phyloP scores from a whole-genome alignment of 306 rosid species.

The Corylus heterophylla region DNA sequence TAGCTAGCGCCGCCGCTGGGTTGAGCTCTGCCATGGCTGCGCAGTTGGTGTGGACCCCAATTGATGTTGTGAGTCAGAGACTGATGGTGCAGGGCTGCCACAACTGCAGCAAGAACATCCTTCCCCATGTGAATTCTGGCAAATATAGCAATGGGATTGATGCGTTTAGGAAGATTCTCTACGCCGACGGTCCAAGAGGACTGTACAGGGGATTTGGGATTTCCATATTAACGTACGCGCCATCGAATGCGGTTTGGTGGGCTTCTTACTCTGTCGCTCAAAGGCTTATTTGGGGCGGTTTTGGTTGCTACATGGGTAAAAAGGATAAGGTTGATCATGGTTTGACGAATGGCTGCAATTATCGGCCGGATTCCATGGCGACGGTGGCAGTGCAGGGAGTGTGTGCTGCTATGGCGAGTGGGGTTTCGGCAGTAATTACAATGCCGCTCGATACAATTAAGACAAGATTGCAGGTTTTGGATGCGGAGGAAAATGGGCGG shows the following conservation, averaged over 20 bases:
- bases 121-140: constrained; percentile 45
- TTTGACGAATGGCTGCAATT: constrained; percentile 28
- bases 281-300: constrained; percentile 68
- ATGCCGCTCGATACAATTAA: constrained; percentile 90
- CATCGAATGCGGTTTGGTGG: constrained; percentile 99
- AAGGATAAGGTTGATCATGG: constrained; percentile 31
- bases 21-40: constrained; percentile 92
- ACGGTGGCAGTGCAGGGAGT: constrained; percentile 72
- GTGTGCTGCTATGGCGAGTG: constrained; percentile 92
- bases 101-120: constrained; percentile 26
- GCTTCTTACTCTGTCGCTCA: constrained; percentile 85
- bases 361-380: constrained; percentile 62
- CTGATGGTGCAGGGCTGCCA: constrained; percentile 78
- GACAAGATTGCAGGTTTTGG: constrained; percentile 94
- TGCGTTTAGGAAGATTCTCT: constrained; percentile 73
- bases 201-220: constrained; percentile 92
- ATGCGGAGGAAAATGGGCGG: constrained; percentile 76
- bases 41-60: constrained; percentile 92
- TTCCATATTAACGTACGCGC: constrained; percentile 84
- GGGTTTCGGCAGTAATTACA: constrained; percentile 81
- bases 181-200: constrained; percentile 77
- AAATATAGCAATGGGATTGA: constrained; percentile 78
- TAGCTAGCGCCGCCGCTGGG: constrained; percentile 82
- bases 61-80: constrained; percentile 93
- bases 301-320: constrained; percentile 55